A percentile compares a stretch with the other conserved stretches of the same genome.
These are phyloP conservation scores for Aspergillus asperescens DNA, from an alignment of 495 filamentous ascomycete genomes.

Conservation along the genomic window DNA sequence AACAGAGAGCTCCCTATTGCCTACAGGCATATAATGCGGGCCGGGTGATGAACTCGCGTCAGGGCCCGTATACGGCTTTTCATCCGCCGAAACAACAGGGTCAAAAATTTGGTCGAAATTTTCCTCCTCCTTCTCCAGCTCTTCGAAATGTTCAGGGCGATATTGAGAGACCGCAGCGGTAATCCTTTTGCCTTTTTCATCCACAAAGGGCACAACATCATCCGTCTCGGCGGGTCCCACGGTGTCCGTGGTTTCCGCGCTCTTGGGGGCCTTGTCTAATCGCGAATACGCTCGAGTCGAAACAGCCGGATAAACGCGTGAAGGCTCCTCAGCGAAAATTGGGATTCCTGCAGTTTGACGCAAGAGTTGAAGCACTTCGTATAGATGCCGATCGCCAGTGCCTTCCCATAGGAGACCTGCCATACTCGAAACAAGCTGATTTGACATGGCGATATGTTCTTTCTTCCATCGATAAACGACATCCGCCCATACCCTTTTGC, in stretches of 20 bases:
- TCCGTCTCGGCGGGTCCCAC: no score
- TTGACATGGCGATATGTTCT: constrained; percentile 64
- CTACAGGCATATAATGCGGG: constrained; percentile 38
- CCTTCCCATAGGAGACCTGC: constrained; percentile 62
- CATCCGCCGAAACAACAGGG: constrained; percentile 19
- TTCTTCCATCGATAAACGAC: constrained; percentile 64
- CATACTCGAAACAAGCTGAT: constrained; percentile 69
- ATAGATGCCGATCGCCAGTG: constrained; percentile 51
- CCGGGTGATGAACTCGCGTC: not conserved
- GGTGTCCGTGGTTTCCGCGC: not conserved
- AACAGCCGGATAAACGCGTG: not conserved
- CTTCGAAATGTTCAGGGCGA: not conserved
- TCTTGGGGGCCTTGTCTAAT: not conserved
- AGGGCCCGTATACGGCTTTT: not conserved
- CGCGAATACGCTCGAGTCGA: not conserved
- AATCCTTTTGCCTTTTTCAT: constrained; percentile 19
- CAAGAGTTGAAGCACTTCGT: constrained; percentile 65
- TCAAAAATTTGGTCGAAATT: constrained; percentile 36
- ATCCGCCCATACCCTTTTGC: constrained; percentile 73
- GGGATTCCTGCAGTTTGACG: constrained; percentile 74
- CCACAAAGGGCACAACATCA: constrained; percentile 35
- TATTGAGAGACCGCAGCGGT: not conserved
- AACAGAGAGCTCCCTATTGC: constrained; percentile 65
- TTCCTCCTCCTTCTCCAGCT: constrained; percentile 19
- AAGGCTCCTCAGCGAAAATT: constrained; percentile 27